Base-by-base conservation (phyloP, 1,139 yeast genomes). In the Pichia kudriavzevii region DNA sequence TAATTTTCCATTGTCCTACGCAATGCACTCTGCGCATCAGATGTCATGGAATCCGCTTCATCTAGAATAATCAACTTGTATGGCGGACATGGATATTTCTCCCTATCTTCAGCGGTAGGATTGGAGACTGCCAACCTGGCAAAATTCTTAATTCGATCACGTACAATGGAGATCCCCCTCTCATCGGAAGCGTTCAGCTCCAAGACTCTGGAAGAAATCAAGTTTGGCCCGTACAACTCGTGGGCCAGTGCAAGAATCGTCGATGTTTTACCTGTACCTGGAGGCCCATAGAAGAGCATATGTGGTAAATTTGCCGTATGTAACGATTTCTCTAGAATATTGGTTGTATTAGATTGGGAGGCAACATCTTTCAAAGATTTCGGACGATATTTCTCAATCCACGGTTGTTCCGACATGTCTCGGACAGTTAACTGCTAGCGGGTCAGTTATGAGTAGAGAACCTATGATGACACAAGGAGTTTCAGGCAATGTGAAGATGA, bases 31-130 rank as follows among this genome's bases (percentile, higher is more conserved):
- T 91, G 98, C 0, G 98, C 98, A 58, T 91, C 98, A 31, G 83
- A 75, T n/a, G 98, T 91, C 98, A 91, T 91, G 14, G 94, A 83
- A 57, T 91, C 98, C 1, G 98, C 98, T 59, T 91, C 98, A 61
- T 91, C 97, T 36, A 88, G 60, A 31, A 85, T 81, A 42, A 79
- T 75, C 34, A 57, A 36, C 55, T 88, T 88, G 59, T 81, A 88
- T 6, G 95, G 95, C 2, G 96, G 96, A 55, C 97, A 91, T 1
- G 97, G 96, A 56, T 85, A 85, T 12, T 76, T 69, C 26, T 64
- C 72, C 39, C 71, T 59, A 49, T 81, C 91, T 26, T 77, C 79
- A 12, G 67, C 64, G 1, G 80, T 58, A 1, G 96, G 93, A 43
- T 81, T 81, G 1, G 96, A 79, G 2, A 91, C 87, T 0, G 93